Evolutionary conservation across 2,329 filamentous ascomycete species (phyloP).

Genomic region (Aulographum hederae): DNA sequence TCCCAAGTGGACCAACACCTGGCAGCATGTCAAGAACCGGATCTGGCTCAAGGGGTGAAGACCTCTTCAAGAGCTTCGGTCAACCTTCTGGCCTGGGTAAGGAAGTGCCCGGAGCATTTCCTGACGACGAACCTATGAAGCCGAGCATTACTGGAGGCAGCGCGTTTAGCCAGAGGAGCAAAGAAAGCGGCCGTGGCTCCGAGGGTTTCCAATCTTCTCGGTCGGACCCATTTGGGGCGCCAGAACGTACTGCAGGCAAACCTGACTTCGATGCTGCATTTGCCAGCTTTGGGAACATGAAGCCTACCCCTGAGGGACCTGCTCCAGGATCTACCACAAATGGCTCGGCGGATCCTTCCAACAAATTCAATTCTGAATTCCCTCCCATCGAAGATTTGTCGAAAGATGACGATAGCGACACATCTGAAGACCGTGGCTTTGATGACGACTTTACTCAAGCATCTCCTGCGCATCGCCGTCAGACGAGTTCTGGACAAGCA

Average conservation of each 20-base stretch:
- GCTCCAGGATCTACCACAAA: constrained; percentile 13
- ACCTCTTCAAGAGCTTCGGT: too few species aligned
- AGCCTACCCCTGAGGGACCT: constrained; percentile 29
- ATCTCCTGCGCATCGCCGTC: constrained; percentile 18
- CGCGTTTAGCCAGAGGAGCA: constrained; percentile 27
- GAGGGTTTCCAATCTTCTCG: too few species aligned
- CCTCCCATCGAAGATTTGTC: constrained; percentile 69
- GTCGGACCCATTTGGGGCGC: constrained; percentile 21
- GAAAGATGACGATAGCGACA: constrained; percentile 65
- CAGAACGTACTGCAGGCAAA: constrained; percentile 33
- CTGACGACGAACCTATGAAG: constrained; percentile 22
- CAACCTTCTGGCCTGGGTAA: too few species aligned
- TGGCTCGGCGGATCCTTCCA: constrained; percentile 17
- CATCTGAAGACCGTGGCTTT: constrained; percentile 56
- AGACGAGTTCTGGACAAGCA: constrained; percentile 9
- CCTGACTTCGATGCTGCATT: constrained; percentile 77
- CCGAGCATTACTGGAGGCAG: constrained; percentile 29
- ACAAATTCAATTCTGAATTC: constrained; percentile 57
- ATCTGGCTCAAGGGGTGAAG: too few species aligned
- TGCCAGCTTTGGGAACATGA: constrained; percentile 45
- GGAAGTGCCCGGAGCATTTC: constrained; percentile 30
- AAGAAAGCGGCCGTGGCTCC: constrained; percentile 20
- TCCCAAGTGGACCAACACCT: not conserved
- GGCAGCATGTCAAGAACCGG: too few species aligned
- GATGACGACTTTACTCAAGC: constrained; percentile 79